Conservation (phyloP, 1,284 basidiomycete species). For the Porodaedalea pini region DNA sequence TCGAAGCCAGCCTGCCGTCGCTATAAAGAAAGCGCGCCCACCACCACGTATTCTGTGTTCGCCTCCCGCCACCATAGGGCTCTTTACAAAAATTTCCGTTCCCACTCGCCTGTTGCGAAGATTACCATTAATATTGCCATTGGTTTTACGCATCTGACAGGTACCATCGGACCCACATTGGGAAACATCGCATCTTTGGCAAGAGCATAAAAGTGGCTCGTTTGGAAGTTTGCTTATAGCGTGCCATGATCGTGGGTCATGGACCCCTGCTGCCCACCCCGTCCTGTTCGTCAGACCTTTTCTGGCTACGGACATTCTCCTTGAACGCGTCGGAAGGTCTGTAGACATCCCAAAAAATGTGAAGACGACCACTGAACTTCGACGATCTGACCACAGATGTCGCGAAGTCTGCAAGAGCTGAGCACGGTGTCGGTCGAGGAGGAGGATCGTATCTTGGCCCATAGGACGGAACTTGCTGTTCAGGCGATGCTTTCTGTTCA, state of each 20-base stretch:
- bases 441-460: not conserved
- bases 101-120: not conserved
- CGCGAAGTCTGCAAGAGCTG: not conserved
- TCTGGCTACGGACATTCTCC: not conserved
- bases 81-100: constrained; percentile 1
- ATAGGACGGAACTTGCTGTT: not conserved
- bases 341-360: too few relatives aligned
- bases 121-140: too few relatives aligned
- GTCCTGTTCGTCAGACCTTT: not conserved
- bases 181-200: constrained; percentile 3
- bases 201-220: constrained; percentile 3
- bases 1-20: too few relatives aligned
- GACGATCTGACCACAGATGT: not conserved
- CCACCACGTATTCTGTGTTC: too few relatives aligned
- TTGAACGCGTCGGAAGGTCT: too few relatives aligned
- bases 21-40: too few relatives aligned
- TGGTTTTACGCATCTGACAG: not conserved
- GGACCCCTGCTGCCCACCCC: not conserved
- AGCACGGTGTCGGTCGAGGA: not conserved
- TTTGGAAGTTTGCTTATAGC: not conserved
- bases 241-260: not conserved
- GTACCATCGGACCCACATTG: not conserved
- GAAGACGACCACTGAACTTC: too few relatives aligned
- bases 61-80: too few relatives aligned
- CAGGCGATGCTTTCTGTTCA: not conserved